A percentile compares a stretch with the other conserved stretches of the same genome.
Conservation (phyloP, 805 yeast genomes). For the Candida chauliodis region DNA sequence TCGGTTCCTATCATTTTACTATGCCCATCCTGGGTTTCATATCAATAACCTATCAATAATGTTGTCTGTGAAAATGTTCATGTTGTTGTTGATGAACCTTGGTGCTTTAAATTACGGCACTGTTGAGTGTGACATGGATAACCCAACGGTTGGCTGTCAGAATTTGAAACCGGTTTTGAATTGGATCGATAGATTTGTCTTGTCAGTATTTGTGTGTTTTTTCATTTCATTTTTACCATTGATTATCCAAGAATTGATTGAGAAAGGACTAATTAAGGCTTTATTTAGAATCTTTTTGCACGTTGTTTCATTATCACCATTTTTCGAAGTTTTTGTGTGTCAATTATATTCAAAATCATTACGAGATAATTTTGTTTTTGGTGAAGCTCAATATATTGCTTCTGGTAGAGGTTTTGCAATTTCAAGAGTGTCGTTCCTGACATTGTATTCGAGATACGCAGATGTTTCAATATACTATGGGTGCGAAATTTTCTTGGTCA, state of each 20-base stretch:
- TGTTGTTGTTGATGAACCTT: constrained; percentile 72
- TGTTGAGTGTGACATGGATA: constrained; percentile 53
- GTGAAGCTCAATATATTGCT: constrained; percentile 88
- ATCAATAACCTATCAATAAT: constrained; percentile 85
- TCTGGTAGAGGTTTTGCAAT: constrained; percentile 96
- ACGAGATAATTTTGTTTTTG: constrained; percentile 72
- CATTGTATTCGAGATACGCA: constrained; percentile 74
- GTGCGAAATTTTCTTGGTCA: constrained; percentile 59
- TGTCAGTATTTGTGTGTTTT: constrained; percentile 89
- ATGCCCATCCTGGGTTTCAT: constrained; percentile 97
- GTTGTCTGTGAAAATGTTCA: constrained; percentile 81
- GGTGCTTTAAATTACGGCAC: constrained; percentile 77
- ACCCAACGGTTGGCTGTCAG: constrained; percentile 63
- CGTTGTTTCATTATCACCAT: constrained; percentile 76
- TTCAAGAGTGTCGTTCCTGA: constrained; percentile 67
- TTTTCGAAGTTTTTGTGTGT: constrained; percentile 93
- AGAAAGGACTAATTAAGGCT: constrained; percentile 80
- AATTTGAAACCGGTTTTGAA: constrained; percentile 79
- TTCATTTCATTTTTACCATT: constrained; percentile 88
- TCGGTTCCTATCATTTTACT: constrained; percentile 85
- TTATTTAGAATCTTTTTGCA: constrained; percentile 68
- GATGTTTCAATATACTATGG: constrained; percentile 78
- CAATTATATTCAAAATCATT: constrained; percentile 85
- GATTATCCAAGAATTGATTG: constrained; percentile 81
- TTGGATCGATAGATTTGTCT: constrained; percentile 86